phyloP scores from a whole-genome alignment of 192 early-diverging fungal genomes.

The Thamnidium elegans region DNA sequence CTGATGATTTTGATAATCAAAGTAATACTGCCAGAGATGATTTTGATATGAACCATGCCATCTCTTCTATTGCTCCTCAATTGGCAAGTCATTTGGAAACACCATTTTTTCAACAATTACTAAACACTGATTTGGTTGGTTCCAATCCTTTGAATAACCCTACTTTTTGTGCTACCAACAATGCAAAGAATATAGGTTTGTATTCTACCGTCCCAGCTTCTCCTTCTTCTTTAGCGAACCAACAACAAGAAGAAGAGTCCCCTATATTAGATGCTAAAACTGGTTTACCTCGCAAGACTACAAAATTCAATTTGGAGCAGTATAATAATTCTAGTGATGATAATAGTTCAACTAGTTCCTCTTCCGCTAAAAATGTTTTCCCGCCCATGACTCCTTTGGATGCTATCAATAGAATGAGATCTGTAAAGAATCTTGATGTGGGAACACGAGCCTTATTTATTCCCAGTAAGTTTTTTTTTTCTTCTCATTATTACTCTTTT shows the following conservation, averaged over 20 bases:
- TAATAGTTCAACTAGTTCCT: background rate
- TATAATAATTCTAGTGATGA: too few species aligned
- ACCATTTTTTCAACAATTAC: constrained; percentile 26
- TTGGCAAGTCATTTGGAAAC: constrained; percentile 22
- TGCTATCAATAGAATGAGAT: constrained; percentile 15
- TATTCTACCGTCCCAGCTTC: background rate
- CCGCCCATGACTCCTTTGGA: constrained; percentile 35
- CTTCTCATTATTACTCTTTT: background rate
- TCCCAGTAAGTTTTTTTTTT: constrained; percentile 22
- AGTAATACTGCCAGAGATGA: background rate
- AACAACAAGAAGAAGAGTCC: background rate
- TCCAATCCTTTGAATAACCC: background rate
- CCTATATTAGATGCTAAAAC: constrained; percentile 11
- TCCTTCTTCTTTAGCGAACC: background rate
- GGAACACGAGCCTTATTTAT: constrained; percentile 15
- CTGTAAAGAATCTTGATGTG: constrained; percentile 7
- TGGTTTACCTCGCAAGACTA: constrained; percentile 2
- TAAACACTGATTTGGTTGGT: constrained; percentile 10
- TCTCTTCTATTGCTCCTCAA: constrained; percentile 18
- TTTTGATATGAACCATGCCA: background rate
- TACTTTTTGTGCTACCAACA: too few species aligned
- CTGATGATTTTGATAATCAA: background rate
- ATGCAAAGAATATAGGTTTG: background rate
- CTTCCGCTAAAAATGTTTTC: constrained; percentile 2
- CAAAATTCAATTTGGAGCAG: background rate